A percentile compares a stretch with the other conserved stretches of the same genome.
Evolutionary conservation across 352 stramenopile species (phyloP).

Genomic region (Ophiocytium majus): DNA sequence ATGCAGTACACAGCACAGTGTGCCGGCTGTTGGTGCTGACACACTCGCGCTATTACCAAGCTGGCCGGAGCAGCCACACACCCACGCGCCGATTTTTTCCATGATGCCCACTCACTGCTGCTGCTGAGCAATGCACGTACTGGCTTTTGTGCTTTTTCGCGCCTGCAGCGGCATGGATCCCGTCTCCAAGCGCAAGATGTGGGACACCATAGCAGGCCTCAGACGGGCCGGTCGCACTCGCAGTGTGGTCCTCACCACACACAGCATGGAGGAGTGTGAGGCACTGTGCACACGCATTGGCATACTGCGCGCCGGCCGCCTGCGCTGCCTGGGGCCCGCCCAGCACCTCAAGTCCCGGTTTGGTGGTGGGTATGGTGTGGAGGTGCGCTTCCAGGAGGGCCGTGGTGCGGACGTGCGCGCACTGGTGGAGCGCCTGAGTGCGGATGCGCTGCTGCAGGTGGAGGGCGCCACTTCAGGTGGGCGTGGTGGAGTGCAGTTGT

Average conservation of each 20-base stretch:
- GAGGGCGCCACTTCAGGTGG: not conserved
- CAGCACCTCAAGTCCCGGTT: slow-evolving; percentile 83
- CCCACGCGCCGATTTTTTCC: too few relatives aligned
- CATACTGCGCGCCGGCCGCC: slow-evolving; percentile 91
- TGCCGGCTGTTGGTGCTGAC: too few relatives aligned
- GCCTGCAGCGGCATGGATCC: not conserved
- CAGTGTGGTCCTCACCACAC: slow-evolving; percentile 90
- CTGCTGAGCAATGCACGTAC: too few relatives aligned
- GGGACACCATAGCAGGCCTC: not conserved
- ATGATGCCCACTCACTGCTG: too few relatives aligned
- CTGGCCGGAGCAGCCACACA: too few relatives aligned
- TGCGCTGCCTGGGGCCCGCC: slow-evolving; percentile 87
- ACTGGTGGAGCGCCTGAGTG: not conserved
- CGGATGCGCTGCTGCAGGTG: not conserved
- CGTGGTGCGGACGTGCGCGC: not conserved
- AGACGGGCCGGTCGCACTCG: not conserved
- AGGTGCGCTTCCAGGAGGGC: slow-evolving; percentile 29
- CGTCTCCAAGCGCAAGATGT: not conserved
- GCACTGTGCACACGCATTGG: slow-evolving; percentile 72
- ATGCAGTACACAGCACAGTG: too few relatives aligned
- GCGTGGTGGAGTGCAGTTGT: not conserved
- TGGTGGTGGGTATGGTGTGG: slow-evolving; percentile 75
- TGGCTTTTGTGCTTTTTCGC: too few relatives aligned
- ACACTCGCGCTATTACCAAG: too few relatives aligned
- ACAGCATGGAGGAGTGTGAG: slow-evolving; percentile 92